Evolutionary conservation across 1,139 yeast genomes (phyloP).

Genomic region (Yamadazyma atmosphaerica): DNA sequence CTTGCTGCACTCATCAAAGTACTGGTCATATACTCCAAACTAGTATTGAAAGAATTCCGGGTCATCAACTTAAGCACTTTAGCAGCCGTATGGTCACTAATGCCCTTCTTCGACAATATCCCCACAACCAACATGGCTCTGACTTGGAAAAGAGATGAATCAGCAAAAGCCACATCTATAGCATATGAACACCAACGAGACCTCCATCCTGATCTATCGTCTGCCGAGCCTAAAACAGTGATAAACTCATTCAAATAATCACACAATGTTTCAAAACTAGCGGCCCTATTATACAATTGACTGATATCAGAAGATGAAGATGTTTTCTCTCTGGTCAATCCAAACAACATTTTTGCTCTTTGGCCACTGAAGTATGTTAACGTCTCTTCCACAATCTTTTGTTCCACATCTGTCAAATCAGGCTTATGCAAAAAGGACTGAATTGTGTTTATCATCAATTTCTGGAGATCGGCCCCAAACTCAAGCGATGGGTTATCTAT

Average conservation of each 20-base stretch:
- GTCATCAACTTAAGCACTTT: conserved; percentile 39
- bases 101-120: conserved; percentile 62
- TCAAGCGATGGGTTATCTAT: conserved; percentile 74
- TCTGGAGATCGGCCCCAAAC: conserved; percentile 65
- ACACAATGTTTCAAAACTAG: conserved; percentile 65
- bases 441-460: conserved; percentile 64
- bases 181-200: conserved; percentile 71
- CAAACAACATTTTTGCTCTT: conserved; percentile 74
- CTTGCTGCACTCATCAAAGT: conserved; percentile 54
- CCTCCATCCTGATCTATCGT: conserved; percentile 59
- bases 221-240: conserved; percentile 50
- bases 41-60: conserved; percentile 24
- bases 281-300: conserved; percentile 49
- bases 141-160: conserved; percentile 63
- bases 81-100: conserved; percentile 59
- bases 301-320: conserved; percentile 25
- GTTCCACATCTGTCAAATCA: conserved; percentile 45
- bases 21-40: conserved; percentile 38
- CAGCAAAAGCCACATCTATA: conserved; percentile 62
- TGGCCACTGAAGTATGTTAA: conserved; percentile 67
- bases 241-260: conserved; percentile 58
- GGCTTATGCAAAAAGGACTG: conserved; percentile 71
- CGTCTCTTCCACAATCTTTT: conserved; percentile 47
- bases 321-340: conserved; percentile 66
- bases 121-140: conserved; percentile 76